Evolutionary conservation across 257 asterid species (phyloP).

Genomic region (Solanum rostratum): DNA sequence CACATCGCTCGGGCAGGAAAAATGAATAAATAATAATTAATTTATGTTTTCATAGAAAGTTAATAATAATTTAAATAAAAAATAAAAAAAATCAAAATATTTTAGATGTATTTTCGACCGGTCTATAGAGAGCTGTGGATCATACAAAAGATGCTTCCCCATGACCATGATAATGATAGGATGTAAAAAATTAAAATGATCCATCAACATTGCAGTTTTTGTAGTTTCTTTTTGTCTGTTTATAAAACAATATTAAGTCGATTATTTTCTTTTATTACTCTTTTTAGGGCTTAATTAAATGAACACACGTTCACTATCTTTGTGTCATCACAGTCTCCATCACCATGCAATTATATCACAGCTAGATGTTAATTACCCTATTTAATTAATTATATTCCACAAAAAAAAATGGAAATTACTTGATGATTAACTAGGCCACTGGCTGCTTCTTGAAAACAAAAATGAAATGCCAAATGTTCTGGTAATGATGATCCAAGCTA

Average conservation of each 20-base stretch:
- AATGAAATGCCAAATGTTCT: not conserved
- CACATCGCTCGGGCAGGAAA: too few relatives aligned
- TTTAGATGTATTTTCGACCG: not conserved
- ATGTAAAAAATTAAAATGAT: not conserved
- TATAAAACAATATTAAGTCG: not conserved
- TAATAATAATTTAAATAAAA: too few relatives aligned
- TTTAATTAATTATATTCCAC: not conserved
- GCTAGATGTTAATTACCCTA: not conserved
- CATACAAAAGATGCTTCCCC: conserved; percentile 16
- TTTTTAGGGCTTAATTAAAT: not conserved
- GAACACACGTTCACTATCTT: not conserved
- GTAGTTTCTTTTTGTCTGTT: conserved; percentile 22
- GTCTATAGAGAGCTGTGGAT: not conserved
- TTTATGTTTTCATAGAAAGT: too few relatives aligned
- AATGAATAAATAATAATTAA: too few relatives aligned
- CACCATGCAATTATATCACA: not conserved
- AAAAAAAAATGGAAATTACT: not conserved
- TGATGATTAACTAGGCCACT: not conserved
- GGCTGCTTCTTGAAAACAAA: not conserved
- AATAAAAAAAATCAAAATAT: not conserved
- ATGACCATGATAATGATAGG: not conserved
- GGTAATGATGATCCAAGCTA: conserved; percentile 6
- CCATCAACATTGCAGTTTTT: conserved; percentile 3
- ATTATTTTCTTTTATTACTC: not conserved
- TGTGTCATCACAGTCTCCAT: not conserved